Evolutionary conservation across 2,329 filamentous ascomycete genomes (phyloP), one percentile per base, ranked within the genome.

Genomic region (Beauveria pseudobassiana): DNA sequence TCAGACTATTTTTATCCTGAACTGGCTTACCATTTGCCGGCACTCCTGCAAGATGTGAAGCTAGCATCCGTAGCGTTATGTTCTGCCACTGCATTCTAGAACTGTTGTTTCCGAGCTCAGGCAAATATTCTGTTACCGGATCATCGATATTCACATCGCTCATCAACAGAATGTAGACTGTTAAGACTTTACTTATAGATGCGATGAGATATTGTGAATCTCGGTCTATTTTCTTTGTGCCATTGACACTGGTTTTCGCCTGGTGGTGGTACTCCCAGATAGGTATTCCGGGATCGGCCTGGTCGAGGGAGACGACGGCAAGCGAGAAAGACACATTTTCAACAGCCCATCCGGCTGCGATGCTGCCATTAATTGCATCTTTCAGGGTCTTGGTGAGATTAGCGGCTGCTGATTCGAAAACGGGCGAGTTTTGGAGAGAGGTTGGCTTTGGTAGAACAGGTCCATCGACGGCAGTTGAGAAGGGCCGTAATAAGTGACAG

Each of bases 221-320:
- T 0, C 71, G 67, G 22, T 71, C 63, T 0, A 76, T 45, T 0
- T 67, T 9, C 28, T 69, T 67, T 0, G 74, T 75, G 22, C 74
- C 75, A n/a, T 70, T 68, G 6, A 68, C 64, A 28, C 76, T 78
- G 5, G 58, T 65, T 1, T 68, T 59, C 3, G 71, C 70, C 1
- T 75, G 69, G 53, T 78, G 75, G 50, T 78, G 76, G 53, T 75
- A 76, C 59, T 78, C 73, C 75, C 75, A 79, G 7, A 78, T 28
- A 1, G 73, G 72, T 1, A 67, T 62, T 4, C 64, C 61, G 5
- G 8, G 7, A 3, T 70, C 62, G 0, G 63, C 38, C 30, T 74
- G 71, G 20, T 72, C 66, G 5, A 68, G 64, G 12, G 72, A 74
- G 6, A 77, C 64, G 1, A 77, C 58, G 2, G 70, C 72, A 0